phyloP scores from a whole-genome alignment of 352 stramenopile species.

The Pythium sp. region DNA sequence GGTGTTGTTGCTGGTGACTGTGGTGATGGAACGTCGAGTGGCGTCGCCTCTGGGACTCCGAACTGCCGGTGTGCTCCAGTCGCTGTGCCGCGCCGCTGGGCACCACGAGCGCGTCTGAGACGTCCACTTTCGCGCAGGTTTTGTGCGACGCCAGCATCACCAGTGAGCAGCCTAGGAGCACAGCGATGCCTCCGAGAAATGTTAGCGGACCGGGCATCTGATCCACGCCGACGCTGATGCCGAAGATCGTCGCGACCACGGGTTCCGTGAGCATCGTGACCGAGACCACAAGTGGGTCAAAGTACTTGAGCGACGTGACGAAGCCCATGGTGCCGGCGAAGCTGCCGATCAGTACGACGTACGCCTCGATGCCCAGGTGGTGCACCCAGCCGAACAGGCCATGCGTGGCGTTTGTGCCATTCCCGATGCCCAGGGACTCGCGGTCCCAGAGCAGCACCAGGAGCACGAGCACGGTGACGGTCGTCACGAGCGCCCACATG shows the following conservation, averaged over 20 bases:
- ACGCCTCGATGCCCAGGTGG: conserved; percentile 41
- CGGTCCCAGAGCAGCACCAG: conserved; percentile 25
- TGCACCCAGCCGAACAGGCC: conserved; percentile 50
- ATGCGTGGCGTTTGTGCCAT: conserved; percentile 14
- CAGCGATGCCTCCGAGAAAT: conserved; percentile 33
- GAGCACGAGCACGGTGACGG: conserved; percentile 29
- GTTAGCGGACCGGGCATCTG: conserved; percentile 32
- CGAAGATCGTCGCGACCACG: conserved; percentile 42
- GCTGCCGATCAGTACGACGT: conserved; percentile 47
- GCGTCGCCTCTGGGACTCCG: conserved; percentile 3
- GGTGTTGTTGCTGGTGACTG: conserved; percentile 2
- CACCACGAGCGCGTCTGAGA: conserved; percentile 31
- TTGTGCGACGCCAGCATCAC: conserved; percentile 38
- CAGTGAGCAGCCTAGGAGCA: conserved; percentile 41
- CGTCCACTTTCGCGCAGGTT: conserved; percentile 34
- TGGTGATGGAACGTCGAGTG: conserved; percentile 13
- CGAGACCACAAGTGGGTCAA: conserved; percentile 57
- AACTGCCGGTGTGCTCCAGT: not conserved
- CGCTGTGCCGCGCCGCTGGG: not conserved
- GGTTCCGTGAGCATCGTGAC: conserved; percentile 56
- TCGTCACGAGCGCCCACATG: conserved; percentile 37
- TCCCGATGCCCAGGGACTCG: conserved; percentile 4
- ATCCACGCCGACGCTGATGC: conserved; percentile 41
- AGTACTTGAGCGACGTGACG: conserved; percentile 52
- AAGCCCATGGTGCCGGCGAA: conserved; percentile 56